Base-by-base conservation (phyloP, 208 protist genomes). In the Leishmania lainsoni region DNA sequence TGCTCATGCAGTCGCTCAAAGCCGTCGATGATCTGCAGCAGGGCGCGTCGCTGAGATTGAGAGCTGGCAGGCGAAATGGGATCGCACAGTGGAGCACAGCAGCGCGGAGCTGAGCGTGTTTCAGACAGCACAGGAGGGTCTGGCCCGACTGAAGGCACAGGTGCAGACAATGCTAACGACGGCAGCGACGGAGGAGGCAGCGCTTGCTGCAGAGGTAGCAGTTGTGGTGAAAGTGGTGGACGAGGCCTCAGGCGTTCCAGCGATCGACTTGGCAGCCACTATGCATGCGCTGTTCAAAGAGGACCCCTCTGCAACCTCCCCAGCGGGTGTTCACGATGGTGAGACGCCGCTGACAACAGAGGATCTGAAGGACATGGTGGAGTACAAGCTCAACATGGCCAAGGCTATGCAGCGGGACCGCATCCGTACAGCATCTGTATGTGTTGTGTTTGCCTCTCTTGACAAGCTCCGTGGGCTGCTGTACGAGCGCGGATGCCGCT, bases 391-490 rank as follows among this genome's bases (percentile, higher is more conserved):
- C 52, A 66, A 78, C 35, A 80, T 81, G 14, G 73, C 76, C 17
- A 80, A 79, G 59, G 73, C 80, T 29, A 81, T 85, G 32, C 83
- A 84, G 52, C 89, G 93, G 68, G 87, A 91, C 29, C 75, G 85
- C 48, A 68, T 95, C 39, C 86, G 84, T 3, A 71, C 82, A n/a
- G 87, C 92, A 72, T 81, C 88, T 39, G 81, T 83, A 9, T 80
- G 86, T 29, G 79, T 84, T 29, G 79, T 94, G 39, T 72, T 97
- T 17, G 77, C 61, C n/a, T 48, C 91, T 6, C 61, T 97, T 17
- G 92, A 96, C 79, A 63, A 91, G 26, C 83, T 97, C 48, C 91
- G 94, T 66, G 84, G 83, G 66, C 78, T 75, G 51, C 76, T 97
- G 20, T 97, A 95, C 84, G 69, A 80, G 63, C 92, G 91, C 35